A percentile compares a stretch with the other conserved stretches of the same genome.
phyloP scores from a whole-genome alignment of 805 yeast species.

The Yamadazyma olivae region DNA sequence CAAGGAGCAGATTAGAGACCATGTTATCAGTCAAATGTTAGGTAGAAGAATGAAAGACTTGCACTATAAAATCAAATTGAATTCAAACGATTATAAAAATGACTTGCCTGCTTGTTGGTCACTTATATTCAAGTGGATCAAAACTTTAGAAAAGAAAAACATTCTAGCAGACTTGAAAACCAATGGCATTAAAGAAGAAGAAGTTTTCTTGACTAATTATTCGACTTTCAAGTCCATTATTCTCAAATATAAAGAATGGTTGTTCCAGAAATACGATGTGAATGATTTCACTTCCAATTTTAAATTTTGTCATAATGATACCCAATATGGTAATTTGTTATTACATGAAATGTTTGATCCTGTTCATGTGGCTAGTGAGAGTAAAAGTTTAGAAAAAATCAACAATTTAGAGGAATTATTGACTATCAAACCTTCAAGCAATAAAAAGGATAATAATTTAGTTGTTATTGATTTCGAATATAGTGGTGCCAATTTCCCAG shows the following conservation, averaged over 20 bases:
- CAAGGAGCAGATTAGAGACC: slow-evolving; percentile 68
- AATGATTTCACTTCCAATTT: slow-evolving; percentile 44
- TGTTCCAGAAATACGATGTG: slow-evolving; percentile 48
- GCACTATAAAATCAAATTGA: slow-evolving; percentile 73
- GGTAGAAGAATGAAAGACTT: slow-evolving; percentile 97
- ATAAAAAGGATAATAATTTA: slow-evolving; percentile 46
- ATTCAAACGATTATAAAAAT: slow-evolving; percentile 46
- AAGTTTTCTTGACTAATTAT: slow-evolving; percentile 47
- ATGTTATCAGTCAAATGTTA: slow-evolving; percentile 74
- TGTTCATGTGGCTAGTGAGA: slow-evolving; percentile 27
- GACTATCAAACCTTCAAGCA: slow-evolving; percentile 24
- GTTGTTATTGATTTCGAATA: slow-evolving; percentile 97
- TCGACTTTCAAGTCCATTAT: slow-evolving; percentile 47
- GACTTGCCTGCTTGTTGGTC: slow-evolving; percentile 70
- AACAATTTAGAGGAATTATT: slow-evolving; percentile 1
- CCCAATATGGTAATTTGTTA: slow-evolving; percentile 92
- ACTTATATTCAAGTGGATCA: slow-evolving; percentile 69
- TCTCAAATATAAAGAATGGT: slow-evolving; percentile 57
- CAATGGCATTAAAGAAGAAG: slow-evolving; percentile 27
- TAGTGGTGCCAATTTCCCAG: slow-evolving; percentile 86
- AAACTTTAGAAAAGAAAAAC: slow-evolving; percentile 34
- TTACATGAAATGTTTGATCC: slow-evolving; percentile 57
- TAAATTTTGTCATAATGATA: slow-evolving; percentile 92
- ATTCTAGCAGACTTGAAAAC: slow-evolving; percentile 33
- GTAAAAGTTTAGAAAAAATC: slow-evolving; percentile 3